These are phyloP conservation scores for Entomortierella parvispora DNA, from an alignment of 192 early-diverging fungal genomes.

Conservation along the genomic window DNA sequence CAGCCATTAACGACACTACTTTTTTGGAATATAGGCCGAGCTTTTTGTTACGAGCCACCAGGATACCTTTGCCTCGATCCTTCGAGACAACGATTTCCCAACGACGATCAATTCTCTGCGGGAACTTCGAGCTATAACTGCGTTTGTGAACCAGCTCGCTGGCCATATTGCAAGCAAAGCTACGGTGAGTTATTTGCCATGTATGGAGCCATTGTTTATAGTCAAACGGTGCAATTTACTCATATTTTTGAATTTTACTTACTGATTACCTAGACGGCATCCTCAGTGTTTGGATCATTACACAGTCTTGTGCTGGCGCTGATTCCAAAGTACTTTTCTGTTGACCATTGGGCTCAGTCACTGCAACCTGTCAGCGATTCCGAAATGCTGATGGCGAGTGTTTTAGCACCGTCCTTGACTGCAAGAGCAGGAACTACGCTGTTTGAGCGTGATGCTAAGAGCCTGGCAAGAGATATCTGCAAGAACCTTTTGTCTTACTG, in stretches of 20 bases:
- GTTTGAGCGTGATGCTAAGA: conserved; percentile 53
- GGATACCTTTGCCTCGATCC: conserved; percentile 65
- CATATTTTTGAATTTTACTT: not conserved
- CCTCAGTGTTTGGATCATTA: conserved; percentile 58
- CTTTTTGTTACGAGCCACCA: conserved; percentile 50
- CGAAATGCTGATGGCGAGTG: conserved; percentile 34
- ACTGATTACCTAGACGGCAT: conserved; percentile 19
- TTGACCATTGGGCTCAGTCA: conserved; percentile 51
- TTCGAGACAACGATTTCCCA: conserved; percentile 57
- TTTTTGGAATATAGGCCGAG: no score
- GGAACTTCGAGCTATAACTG: conserved; percentile 63
- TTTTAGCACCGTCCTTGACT: conserved; percentile 18
- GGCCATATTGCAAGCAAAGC: conserved; percentile 32
- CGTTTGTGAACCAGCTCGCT: conserved; percentile 56
- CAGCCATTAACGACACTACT: no score
- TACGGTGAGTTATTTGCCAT: conserved; percentile 7
- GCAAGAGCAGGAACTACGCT: conserved; percentile 23
- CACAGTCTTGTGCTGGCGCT: conserved; percentile 56
- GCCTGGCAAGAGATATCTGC: conserved; percentile 58
- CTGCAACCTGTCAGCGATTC: conserved; percentile 44
- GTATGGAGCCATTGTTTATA: not conserved
- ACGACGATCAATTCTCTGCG: conserved; percentile 56
- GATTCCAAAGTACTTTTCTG: conserved; percentile 54
- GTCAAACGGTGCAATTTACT: no score
- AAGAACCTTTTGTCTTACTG: conserved; percentile 67